Base-by-base conservation (phyloP, 208 protist genomes). In the Spongospora subterranea region DNA sequence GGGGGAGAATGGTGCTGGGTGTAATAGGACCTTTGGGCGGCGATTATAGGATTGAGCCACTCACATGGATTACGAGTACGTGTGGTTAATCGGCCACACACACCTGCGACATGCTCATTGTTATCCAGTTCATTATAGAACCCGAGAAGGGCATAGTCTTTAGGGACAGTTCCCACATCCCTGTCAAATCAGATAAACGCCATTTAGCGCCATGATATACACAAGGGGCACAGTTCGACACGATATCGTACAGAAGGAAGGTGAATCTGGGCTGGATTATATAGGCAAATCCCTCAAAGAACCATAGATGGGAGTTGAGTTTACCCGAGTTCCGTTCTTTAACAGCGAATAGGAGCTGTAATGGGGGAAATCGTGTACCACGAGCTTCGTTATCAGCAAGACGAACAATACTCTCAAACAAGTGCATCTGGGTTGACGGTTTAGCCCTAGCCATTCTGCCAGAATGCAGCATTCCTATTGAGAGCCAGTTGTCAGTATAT, bases 261-360 rank as follows among this genome's bases (percentile, higher is more conserved):
- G 71, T 82, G n/a, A 39, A 82, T 43, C n/a, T 35, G 6, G 71
- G 71, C 71, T 82, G 71, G 13, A 82, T 82, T 35, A 82, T n/a
- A n/a, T 82, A 35, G n/a, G 71, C 71, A 35, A 82, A 82, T 43
- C 71, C 71, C 40, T 82, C 71, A 43, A 82, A 82, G 71, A 82
- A 82, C 71, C 71, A 82, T n/a, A 82, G n/a, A 82, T 82, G 71
- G 11, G 71, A 82, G 35, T 82, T 82, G 17, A 82, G 71, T n/a
- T 82, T 82, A 20, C 71, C 71, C 6, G 71, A 35, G 35, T 82
- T 82, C 71, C 71, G n/a, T n/a, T 82, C 71, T 82, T 82, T 82
- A 6, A 82, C 35, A 13, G 71, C 71, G 71, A 82, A 82, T 35
- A 82, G 17, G n/a, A 43, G 11, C n/a, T 82, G 71, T 20, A 82